These are phyloP conservation scores for Leptographium flavum DNA, from an alignment of 2,329 filamentous ascomycete species.

Conservation along the genomic window DNA sequence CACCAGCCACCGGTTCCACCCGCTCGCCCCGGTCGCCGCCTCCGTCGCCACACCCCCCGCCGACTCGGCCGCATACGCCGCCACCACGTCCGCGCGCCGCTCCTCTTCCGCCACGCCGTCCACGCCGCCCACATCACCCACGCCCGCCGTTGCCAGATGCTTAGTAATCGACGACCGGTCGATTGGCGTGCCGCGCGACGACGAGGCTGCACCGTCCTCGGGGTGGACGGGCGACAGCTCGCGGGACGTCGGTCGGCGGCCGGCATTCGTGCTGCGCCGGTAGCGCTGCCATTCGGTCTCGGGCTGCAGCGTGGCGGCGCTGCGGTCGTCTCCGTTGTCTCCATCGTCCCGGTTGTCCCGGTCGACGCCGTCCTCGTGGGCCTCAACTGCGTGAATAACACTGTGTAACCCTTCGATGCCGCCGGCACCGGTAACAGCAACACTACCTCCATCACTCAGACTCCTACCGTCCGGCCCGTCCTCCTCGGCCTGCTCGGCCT, in stretches of 20 bases:
- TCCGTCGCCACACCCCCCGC: neutral
- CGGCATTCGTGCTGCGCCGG: constrained; percentile 33
- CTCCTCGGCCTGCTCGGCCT: constrained; percentile 31
- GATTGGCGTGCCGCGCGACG: too few relatives aligned
- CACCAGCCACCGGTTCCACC: constrained; percentile 87
- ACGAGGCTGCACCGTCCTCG: too few relatives aligned
- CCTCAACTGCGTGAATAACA: constrained; percentile 1
- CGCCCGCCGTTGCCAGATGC: neutral
- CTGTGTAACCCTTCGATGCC: neutral
- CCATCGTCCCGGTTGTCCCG: constrained; percentile 6
- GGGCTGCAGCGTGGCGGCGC: too few relatives aligned
- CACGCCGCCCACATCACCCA: too few relatives aligned
- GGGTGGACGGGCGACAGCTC: too few relatives aligned
- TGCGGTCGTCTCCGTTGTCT: too few relatives aligned
- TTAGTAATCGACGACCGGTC: neutral
- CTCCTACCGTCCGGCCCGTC: neutral
- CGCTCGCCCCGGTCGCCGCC: constrained; percentile 12
- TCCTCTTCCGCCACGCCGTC: too few relatives aligned
- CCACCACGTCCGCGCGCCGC: neutral
- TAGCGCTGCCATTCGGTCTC: constrained; percentile 48
- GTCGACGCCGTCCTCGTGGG: constrained; percentile 20
- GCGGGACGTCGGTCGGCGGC: too few relatives aligned
- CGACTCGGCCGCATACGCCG: constrained; percentile 3
- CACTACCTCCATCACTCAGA: neutral
- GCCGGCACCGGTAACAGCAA: neutral